phyloP scores from a whole-genome alignment of 2,329 filamentous ascomycete species.

The Aspergillus aculeatinus region DNA sequence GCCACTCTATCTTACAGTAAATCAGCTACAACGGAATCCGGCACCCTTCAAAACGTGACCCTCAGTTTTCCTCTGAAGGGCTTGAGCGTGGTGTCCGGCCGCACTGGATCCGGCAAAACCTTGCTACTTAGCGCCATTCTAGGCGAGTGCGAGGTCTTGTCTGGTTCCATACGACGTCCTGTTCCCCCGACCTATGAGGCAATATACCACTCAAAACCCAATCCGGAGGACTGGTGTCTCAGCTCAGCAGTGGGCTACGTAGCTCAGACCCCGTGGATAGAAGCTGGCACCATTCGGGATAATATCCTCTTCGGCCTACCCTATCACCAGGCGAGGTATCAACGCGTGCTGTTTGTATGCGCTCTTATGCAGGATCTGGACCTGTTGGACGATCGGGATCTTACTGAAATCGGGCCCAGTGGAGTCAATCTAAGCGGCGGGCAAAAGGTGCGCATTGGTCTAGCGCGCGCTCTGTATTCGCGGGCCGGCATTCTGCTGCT shows the following conservation, averaged over 20 bases:
- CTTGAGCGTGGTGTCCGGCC: constrained; percentile 72
- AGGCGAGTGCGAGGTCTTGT: constrained; percentile 70
- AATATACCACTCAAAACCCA: neutral
- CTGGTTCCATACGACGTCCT: constrained; percentile 55
- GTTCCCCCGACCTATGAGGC: neutral
- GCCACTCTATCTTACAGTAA: constrained; percentile 54
- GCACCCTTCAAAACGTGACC: constrained; percentile 23
- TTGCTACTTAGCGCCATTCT: constrained; percentile 71
- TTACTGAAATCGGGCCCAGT: neutral
- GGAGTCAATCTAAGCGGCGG: neutral
- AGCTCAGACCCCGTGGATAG: constrained; percentile 2
- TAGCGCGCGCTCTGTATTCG: neutral
- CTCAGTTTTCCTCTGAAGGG: constrained; percentile 67
- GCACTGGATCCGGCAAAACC: constrained; percentile 76
- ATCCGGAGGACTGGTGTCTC: neutral
- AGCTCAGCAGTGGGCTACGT: neutral
- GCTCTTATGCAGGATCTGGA: neutral
- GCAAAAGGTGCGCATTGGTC: neutral
- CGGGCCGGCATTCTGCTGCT: neutral
- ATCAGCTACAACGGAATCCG: neutral
- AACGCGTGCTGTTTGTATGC: neutral
- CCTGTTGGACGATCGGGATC: neutral
- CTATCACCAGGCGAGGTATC: neutral
- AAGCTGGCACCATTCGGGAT: neutral
- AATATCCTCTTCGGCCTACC: constrained; percentile 2